Evolutionary conservation across 257 asterid species (phyloP), one percentile per base, ranked within the genome.

Genomic region (Solanum medicagineum): DNA sequence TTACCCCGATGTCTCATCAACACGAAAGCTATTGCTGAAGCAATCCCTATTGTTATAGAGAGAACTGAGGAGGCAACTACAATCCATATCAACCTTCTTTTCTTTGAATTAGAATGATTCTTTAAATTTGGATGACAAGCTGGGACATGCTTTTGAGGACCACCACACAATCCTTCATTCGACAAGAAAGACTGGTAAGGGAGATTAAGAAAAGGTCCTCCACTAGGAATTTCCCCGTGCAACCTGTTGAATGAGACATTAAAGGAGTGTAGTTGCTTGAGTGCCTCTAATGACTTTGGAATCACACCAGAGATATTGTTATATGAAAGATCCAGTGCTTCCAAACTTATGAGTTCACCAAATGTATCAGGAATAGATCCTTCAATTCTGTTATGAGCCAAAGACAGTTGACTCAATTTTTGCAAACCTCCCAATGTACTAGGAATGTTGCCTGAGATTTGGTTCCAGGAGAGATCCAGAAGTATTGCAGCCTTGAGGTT

Each of bases 301-400:
- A 91, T 88, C 22, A 9, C 16, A 19, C 92, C 90, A 0, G 89
- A 75, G 14, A 91, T 85, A 20, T 86, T 79, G 87, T 91, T 91
- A 36, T 81, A 44, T 11, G 92, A 89, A 0, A 89, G 85, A 36
- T 91, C 90, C 65, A 91, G 57, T 1, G n/a, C 44, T 56, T 85
- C 85, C 81, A 91, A 75, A 69, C 82, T 66, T 66, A 85, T 6
- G 59, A 88, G 75, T 7, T 69, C 68, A 8, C 85, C 70, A 36
- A 86, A 4, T 40, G 89, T 86, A 8, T 70, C 89, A 11, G 92
- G 92, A 84, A 87, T 84, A 2, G 82, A 26, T 29, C 90, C 93
- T 60, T 86, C 36, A 22, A 91, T 66, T 29, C 16, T 47, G 49
- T 91, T 91, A 7, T 73, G 53, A 14, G 91, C 90, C 26, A 91